Evolutionary conservation across 2,329 filamentous ascomycete genomes (phyloP).

Genomic region (Sodiomyces alkalinus): DNA sequence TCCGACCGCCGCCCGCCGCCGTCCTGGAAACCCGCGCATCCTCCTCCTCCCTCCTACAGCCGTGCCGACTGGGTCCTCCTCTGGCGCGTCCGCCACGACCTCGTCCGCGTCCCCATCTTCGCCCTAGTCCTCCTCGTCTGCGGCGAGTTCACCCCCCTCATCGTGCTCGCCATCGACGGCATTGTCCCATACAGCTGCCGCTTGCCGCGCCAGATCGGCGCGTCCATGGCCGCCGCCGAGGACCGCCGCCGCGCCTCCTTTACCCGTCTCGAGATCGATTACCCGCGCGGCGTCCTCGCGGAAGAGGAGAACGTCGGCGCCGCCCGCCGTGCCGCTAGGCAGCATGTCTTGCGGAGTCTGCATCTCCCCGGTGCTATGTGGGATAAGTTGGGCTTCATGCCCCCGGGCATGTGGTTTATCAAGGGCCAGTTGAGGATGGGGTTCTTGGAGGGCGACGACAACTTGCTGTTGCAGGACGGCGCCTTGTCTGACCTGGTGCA

Average conservation of each 20-base stretch:
- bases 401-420: conserved; percentile 34
- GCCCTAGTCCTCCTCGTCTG: conserved; percentile 58
- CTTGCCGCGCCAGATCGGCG: conserved; percentile 57
- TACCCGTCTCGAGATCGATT: conserved; percentile 19
- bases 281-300: conserved; percentile 20
- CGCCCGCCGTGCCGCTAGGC: conserved; percentile 14
- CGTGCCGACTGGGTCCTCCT: conserved; percentile 59
- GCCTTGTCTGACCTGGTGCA: conserved; percentile 41
- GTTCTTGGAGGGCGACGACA: conserved; percentile 58
- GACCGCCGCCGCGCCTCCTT: conserved; percentile 34
- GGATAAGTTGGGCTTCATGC: conserved; percentile 32
- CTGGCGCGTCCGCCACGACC: conserved; percentile 53
- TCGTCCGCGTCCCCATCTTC: conserved; percentile 67
- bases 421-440: conserved; percentile 38
- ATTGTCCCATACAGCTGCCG: conserved; percentile 71
- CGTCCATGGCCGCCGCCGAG: conserved; percentile 40
- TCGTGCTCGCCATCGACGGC: conserved; percentile 54
- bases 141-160: conserved; percentile 73
- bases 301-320: conserved; percentile 7
- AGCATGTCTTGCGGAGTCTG: conserved; percentile 26
- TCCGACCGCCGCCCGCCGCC: conserved; percentile 35
- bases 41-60: conserved; percentile 24
- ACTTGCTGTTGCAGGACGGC: conserved; percentile 47
- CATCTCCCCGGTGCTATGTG: conserved; percentile 30
- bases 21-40: conserved; percentile 16